Percentiles rank a stretch among this genome's conserved stretches.
Conservation (phyloP, 1,284 basidiomycete species). For the Ganoderma meredithae region DNA sequence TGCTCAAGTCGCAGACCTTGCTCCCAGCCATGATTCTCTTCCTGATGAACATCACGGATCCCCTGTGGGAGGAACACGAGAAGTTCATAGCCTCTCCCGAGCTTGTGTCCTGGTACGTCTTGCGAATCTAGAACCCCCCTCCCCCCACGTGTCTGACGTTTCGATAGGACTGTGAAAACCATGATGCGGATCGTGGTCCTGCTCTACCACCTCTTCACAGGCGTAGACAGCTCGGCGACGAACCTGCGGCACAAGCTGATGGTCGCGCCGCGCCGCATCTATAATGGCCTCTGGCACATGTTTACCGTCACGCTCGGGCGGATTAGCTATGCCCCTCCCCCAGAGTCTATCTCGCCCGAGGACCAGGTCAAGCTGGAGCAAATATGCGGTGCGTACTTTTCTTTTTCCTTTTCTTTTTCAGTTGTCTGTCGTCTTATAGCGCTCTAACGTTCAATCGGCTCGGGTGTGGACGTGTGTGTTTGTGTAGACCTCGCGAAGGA, state of each 20-base stretch:
- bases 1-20: constrained; percentile 60
- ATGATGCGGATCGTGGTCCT: constrained; percentile 62
- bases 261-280: constrained; percentile 56
- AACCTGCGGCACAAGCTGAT: constrained; percentile 65
- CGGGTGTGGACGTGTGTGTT: background rate
- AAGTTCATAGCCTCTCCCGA: constrained; percentile 48
- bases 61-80: constrained; percentile 73
- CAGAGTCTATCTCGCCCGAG: constrained; percentile 61
- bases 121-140: constrained; percentile 14
- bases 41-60: constrained; percentile 56
- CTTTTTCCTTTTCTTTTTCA: background rate
- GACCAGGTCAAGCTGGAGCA: constrained; percentile 55
- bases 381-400: constrained; percentile 54
- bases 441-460: background rate
- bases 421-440: background rate
- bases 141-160: background rate
- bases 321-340: constrained; percentile 74
- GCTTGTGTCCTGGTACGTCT: constrained; percentile 47
- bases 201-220: constrained; percentile 66
- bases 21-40: constrained; percentile 69
- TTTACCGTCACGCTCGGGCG: constrained; percentile 81
- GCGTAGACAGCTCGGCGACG: constrained; percentile 47
- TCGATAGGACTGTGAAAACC: constrained; percentile 54
- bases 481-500: constrained; percentile 35
- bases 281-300: constrained; percentile 76